A percentile compares a stretch with the other conserved stretches of the same genome.
Evolutionary conservation across 305 asterid genomes (phyloP).

Genomic region (Fraxinus greggii): DNA sequence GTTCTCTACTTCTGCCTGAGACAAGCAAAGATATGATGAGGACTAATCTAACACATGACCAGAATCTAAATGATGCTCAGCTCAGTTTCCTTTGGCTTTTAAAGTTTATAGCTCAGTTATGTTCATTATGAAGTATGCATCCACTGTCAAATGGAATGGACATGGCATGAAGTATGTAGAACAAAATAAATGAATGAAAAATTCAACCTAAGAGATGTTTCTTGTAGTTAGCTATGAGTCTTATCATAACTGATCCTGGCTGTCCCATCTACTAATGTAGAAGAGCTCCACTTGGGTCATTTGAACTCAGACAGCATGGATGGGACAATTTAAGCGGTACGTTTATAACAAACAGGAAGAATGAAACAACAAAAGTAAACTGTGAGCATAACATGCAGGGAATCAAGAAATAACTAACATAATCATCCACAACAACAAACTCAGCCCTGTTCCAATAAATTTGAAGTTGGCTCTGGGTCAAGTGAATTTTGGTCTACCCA

Average conservation of each 20-base stretch:
- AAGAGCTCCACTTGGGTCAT: background rate
- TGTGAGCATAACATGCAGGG: background rate
- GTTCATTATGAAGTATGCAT: background rate
- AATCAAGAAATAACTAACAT: no score
- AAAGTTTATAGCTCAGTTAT: background rate
- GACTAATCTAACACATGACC: background rate
- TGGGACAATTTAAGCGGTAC: background rate
- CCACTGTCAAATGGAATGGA: background rate
- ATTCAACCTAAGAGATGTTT: background rate
- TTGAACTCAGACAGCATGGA: background rate
- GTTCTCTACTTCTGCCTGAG: constrained; percentile 78
- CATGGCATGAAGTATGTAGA: background rate
- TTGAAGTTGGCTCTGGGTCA: background rate
- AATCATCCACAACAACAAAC: background rate
- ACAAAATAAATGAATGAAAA: background rate
- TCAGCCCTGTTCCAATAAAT: background rate
- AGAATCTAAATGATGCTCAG: background rate
- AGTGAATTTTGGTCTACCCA: background rate
- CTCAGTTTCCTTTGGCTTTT: background rate
- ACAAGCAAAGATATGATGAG: constrained; percentile 25
- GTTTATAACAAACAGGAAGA: background rate
- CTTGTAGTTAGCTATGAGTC: background rate
- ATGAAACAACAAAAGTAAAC: background rate
- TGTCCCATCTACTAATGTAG: background rate
- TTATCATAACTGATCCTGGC: background rate